Conservation (phyloP, 331 rosid genomes). For the Malus hybrid region DNA sequence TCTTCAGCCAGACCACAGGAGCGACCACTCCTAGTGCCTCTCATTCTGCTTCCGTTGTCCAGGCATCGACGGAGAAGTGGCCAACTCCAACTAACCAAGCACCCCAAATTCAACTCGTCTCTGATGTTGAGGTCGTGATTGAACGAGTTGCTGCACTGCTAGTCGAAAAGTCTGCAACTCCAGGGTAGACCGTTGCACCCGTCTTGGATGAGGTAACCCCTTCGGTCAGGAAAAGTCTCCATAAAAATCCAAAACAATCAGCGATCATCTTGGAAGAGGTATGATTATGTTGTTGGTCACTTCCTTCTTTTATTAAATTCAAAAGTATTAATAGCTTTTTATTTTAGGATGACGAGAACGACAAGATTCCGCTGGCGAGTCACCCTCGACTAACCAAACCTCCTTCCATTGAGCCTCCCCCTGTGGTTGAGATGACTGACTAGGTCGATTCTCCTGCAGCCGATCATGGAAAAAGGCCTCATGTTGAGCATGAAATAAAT, state of each 20-base stretch:
- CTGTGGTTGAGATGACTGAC: fast-evolving
- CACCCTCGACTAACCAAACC: no score
- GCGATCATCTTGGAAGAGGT: no score
- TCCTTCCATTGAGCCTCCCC: fast-evolving
- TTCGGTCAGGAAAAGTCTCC: fast-evolving
- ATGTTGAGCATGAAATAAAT: fast-evolving
- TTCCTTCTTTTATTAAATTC: no score
- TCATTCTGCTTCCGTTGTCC: fast-evolving
- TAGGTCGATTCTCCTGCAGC: no score
- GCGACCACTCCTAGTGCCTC: fast-evolving
- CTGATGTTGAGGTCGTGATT: fast-evolving
- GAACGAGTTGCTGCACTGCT: fast-evolving
- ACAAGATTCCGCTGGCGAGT: fast-evolving
- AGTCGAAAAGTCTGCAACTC: fast-evolving
- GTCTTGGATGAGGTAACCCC: no score
- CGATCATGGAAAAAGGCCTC: no score
- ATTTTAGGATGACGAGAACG: no score
- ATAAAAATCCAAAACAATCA: no score
- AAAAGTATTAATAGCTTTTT: no score
- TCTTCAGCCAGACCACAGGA: no score
- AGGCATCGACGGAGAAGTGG: fast-evolving
- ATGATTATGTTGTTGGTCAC: no score
- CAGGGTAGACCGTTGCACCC: fast-evolving
- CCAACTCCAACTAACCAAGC: no score
- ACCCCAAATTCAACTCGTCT: fast-evolving